Evolutionary conservation across 169 alveolate genomes (phyloP), one percentile per base, ranked within the genome.

Genomic region (Theileria equi): DNA sequence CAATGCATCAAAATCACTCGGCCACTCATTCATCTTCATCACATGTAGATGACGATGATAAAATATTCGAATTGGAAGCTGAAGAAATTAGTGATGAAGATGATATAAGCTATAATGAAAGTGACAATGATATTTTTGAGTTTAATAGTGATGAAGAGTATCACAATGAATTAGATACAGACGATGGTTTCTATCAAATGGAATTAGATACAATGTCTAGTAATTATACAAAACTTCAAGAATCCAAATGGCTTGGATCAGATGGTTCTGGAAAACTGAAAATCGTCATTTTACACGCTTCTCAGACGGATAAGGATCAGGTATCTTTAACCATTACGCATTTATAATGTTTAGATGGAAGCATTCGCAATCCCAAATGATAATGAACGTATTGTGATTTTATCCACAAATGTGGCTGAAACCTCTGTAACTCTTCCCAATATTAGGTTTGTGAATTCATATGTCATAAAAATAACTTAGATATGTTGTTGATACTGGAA

Each of bases 381-480:
- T 7, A 88, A 88, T 68, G 94, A 94, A 79, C 88, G 99, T 16
- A 76, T 94, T 45, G 94, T 97, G 29, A 94, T 98, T 36, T 89
- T 97, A 32, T 90, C 99, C n/a, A 98, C 99, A 25, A 97, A 98
- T 67, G 98, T 98, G 2, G 99, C 99, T 13, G 99, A 98, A 85
- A 97, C 99, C 16, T 95, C 99, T 7, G 80, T 98, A 25, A 98
- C 99, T 11, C 91, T 98, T 38, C 99, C 99, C 19, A 96, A 96
- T 62, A 89, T 94, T 35, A 83, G 98, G 84, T 85, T 65, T 36
- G 38, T 76, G 31, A 6, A 1, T 47, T 7, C 8, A 5, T 5
- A 13, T 16, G 10, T 2, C 52, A 53, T 6, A 5, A 59, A 48
- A 47, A 50, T 17, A 58, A 31, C n/a, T 19, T 11, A 62, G 91